Conservation (phyloP, 2,329 filamentous ascomycete genomes). For the Ceratocystis eucalypticola region DNA sequence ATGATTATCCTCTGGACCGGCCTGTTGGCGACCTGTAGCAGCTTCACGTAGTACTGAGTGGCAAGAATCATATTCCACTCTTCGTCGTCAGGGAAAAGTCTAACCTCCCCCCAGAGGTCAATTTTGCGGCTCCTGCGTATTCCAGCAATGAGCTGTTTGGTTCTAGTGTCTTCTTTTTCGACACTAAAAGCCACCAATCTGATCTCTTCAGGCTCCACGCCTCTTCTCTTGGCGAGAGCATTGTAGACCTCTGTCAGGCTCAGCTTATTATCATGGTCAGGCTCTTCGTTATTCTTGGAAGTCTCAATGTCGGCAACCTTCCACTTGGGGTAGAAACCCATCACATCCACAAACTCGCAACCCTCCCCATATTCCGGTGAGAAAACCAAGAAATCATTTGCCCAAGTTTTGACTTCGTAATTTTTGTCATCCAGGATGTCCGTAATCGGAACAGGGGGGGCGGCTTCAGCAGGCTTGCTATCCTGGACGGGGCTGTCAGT, state of each 20-base stretch:
- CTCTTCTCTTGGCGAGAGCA: neutral
- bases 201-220: neutral
- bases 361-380: neutral
- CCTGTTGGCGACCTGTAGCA: neutral
- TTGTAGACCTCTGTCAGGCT: neutral
- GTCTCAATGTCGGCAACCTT: neutral
- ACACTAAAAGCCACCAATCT: neutral
- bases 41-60: neutral
- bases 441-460: no score
- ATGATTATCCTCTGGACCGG: neutral
- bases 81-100: neutral
- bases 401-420: no score
- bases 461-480: no score
- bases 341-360: neutral
- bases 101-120: neutral
- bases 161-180: neutral
- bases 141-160: neutral
- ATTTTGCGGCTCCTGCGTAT: neutral
- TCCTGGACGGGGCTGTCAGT: no score
- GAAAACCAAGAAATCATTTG: no score
- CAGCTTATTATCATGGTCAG: neutral
- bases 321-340: neutral
- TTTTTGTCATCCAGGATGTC: no score
- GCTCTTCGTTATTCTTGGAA: neutral
- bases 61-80: neutral